Evolutionary conservation across 2,329 filamentous ascomycete genomes (phyloP).

Genomic region (Verticillium longisporum): DNA sequence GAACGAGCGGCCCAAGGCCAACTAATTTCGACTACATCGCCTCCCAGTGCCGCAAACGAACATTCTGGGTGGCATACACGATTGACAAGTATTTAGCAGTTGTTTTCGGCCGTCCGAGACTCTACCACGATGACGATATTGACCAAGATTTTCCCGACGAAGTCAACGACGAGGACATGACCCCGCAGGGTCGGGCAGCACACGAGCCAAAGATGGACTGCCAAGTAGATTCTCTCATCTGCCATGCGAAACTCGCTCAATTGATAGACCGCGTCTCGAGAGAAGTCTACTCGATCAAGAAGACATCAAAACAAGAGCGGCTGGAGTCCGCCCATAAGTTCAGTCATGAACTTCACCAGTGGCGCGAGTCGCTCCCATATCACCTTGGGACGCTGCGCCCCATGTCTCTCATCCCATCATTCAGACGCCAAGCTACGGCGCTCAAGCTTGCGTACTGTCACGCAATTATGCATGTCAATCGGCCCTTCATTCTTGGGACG

Average conservation of each 20-base stretch:
- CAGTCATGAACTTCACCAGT: slow-evolving; percentile 28
- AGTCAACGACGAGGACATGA: slow-evolving; percentile 52
- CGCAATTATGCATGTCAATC: slow-evolving; percentile 48
- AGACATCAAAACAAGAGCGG: slow-evolving; percentile 24
- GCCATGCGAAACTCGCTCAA: slow-evolving; percentile 33
- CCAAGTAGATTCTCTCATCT: slow-evolving; percentile 39
- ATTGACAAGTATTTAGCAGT: slow-evolving; percentile 57
- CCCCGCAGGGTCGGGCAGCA: slow-evolving; percentile 23
- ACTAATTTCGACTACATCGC: slow-evolving; percentile 31
- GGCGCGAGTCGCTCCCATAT: slow-evolving; percentile 30
- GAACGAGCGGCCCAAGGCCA: not conserved
- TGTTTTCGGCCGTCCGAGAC: slow-evolving; percentile 53
- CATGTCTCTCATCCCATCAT: slow-evolving; percentile 36
- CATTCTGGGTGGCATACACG: slow-evolving; percentile 57
- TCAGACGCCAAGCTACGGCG: slow-evolving; percentile 42
- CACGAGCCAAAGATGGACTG: slow-evolving; percentile 31
- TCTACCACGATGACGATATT: slow-evolving; percentile 57
- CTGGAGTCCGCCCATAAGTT: slow-evolving; percentile 29
- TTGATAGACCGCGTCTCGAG: slow-evolving; percentile 31
- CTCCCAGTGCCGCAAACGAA: slow-evolving; percentile 45
- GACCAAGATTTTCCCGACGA: slow-evolving; percentile 51
- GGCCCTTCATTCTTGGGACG: slow-evolving; percentile 40
- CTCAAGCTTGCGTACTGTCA: slow-evolving; percentile 48
- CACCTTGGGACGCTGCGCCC: slow-evolving; percentile 35
- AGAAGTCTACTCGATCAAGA: slow-evolving; percentile 30